A percentile compares a stretch with the other conserved stretches of the same genome.
Evolutionary conservation across 352 stramenopile species (phyloP).

Genomic region (Globisporangium perplexum): DNA sequence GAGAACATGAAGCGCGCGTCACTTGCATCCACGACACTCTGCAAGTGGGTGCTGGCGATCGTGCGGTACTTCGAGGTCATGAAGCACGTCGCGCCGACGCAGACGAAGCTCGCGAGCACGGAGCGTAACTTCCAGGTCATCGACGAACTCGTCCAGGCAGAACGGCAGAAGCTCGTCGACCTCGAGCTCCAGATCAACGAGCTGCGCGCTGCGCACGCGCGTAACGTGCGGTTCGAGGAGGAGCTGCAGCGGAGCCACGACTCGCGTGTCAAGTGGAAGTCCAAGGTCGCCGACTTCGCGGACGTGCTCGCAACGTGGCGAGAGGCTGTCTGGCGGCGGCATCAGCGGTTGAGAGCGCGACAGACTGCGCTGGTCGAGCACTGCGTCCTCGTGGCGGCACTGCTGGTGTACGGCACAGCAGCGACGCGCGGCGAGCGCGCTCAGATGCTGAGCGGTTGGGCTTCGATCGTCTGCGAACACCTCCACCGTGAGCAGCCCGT

Average conservation of each 20-base stretch:
- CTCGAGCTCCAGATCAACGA: conserved; percentile 47
- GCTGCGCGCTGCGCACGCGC: conserved; percentile 23
- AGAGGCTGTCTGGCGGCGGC: conserved; percentile 16
- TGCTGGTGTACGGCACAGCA: conserved; percentile 26
- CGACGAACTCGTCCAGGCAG: conserved; percentile 28
- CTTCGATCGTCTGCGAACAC: conserved; percentile 7
- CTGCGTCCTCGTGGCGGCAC: conserved; percentile 26
- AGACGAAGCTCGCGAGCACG: conserved; percentile 35
- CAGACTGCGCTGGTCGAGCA: conserved; percentile 27
- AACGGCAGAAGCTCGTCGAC: conserved; percentile 46
- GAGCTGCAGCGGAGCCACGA: conserved; percentile 51
- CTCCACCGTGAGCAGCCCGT: background rate
- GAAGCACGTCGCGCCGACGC: conserved; percentile 47
- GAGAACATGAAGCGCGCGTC: conserved; percentile 74
- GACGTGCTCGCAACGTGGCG: conserved; percentile 35
- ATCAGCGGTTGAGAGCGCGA: conserved; percentile 16
- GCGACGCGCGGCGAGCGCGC: conserved; percentile 17
- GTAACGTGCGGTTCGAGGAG: conserved; percentile 30
- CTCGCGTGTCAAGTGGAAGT: conserved; percentile 35
- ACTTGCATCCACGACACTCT: conserved; percentile 60
- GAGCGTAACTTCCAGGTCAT: conserved; percentile 35
- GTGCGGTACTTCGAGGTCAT: conserved; percentile 69
- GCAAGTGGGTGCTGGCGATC: conserved; percentile 65
- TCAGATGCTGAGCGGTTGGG: conserved; percentile 19
- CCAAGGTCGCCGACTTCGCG: conserved; percentile 29